These are phyloP conservation scores for Apiospora malaysiana DNA, from an alignment of 2,329 filamentous ascomycete genomes.

Conservation along the genomic window DNA sequence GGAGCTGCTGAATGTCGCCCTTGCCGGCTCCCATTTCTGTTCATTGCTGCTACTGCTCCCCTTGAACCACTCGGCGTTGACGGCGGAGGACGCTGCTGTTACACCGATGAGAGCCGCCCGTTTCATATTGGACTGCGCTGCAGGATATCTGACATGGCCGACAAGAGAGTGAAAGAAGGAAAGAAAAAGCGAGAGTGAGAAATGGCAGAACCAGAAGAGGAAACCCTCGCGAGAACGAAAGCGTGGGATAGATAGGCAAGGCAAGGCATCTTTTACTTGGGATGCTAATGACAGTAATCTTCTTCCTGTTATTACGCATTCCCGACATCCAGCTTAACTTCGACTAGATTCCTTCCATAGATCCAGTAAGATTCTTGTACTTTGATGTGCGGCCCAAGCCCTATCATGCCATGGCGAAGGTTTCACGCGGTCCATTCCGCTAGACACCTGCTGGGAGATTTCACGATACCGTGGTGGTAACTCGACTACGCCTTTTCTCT, in stretches of 20 bases:
- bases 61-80: slow-evolving; percentile 34
- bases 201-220: slow-evolving; percentile 23
- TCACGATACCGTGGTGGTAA: not conserved
- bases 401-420: not conserved
- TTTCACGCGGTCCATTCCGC: slow-evolving; percentile 6
- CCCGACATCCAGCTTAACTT: not conserved
- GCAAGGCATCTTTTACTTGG: not conserved
- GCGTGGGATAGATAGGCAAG: not conserved
- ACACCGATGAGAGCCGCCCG: slow-evolving; percentile 37
- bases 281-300: not conserved
- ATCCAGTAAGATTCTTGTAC: not conserved
- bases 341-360: not conserved
- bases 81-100: slow-evolving; percentile 28
- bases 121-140: slow-evolving; percentile 33
- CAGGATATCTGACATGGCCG: slow-evolving; percentile 30
- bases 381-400: slow-evolving; percentile 13
- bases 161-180: slow-evolving; percentile 21
- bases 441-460: not conserved
- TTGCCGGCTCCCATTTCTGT: slow-evolving; percentile 38
- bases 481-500: not conserved
- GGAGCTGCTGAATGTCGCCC: slow-evolving; percentile 27
- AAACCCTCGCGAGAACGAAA: not conserved
- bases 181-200: slow-evolving; percentile 22
- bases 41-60: slow-evolving; percentile 27
- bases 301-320: not conserved